Evolutionary conservation across 257 asterid species (phyloP).

Genomic region (Linderniella brevidens): DNA sequence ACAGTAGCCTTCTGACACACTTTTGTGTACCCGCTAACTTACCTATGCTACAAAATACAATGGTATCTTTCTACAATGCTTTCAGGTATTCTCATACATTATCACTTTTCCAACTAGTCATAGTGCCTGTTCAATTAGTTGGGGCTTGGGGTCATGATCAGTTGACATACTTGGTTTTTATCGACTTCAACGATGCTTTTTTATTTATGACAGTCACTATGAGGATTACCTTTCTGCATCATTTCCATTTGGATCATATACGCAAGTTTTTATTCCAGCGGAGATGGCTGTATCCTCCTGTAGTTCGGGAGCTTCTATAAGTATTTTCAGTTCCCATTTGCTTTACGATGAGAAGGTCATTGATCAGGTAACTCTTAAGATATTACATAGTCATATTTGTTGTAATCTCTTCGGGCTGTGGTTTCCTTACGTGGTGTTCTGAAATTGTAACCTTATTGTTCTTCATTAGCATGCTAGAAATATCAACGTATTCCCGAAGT

Average conservation of each 20-base stretch:
- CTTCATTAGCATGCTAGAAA: constrained; percentile 8
- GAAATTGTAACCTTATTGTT: constrained; percentile 6
- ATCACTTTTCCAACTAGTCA: constrained; percentile 8
- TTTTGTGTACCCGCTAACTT: constrained; percentile 56
- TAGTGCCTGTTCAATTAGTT: constrained; percentile 1
- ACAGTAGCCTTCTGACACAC: constrained; percentile 51
- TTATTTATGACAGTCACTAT: constrained; percentile 48
- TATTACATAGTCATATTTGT: background rate
- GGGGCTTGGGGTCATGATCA: background rate
- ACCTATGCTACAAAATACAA: constrained; percentile 71
- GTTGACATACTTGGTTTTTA: too few relatives aligned
- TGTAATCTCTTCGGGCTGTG: background rate
- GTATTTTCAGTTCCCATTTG: constrained; percentile 84
- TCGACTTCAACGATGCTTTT: background rate
- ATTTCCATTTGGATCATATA: constrained; percentile 93
- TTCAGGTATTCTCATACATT: constrained; percentile 42
- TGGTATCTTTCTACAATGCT: constrained; percentile 69
- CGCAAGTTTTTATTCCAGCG: constrained; percentile 75
- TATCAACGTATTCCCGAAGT: too few relatives aligned
- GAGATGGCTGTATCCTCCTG: constrained; percentile 81
- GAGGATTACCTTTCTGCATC: constrained; percentile 80
- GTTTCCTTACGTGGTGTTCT: background rate
- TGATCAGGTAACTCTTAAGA: constrained; percentile 56
- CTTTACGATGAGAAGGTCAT: constrained; percentile 85
- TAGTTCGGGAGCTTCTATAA: constrained; percentile 71